A percentile compares a stretch with the other conserved stretches of the same genome.
Evolutionary conservation across 1,284 basidiomycete genomes (phyloP).

Genomic region (Moesziomyces sp.): DNA sequence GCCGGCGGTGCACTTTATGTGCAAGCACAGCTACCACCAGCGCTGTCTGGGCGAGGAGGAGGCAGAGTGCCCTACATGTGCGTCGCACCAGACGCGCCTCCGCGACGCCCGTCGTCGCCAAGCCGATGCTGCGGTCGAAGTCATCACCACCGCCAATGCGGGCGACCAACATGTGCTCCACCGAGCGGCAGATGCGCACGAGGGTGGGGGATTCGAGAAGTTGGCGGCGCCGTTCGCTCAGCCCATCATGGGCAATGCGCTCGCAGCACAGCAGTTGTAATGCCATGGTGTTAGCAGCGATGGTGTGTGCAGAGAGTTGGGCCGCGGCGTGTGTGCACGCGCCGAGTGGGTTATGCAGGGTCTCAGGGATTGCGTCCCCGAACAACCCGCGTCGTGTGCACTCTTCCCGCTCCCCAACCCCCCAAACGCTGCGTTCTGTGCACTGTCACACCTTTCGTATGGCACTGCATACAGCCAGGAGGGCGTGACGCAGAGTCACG

Average conservation of each 20-base stretch:
- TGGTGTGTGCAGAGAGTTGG: constrained; percentile 1
- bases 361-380: neutral
- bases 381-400: constrained; percentile 1
- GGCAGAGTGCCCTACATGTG: constrained; percentile 87
- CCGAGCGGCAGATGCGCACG: neutral
- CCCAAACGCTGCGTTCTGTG: too few relatives aligned
- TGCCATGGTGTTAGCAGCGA: neutral
- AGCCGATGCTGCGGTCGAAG: constrained; percentile 3
- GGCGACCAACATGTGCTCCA: neutral
- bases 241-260: constrained; percentile 32
- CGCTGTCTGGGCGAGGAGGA: constrained; percentile 53
- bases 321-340: constrained; percentile 1
- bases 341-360: constrained; percentile 7
- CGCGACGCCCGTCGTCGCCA: constrained; percentile 74
- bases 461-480: too few relatives aligned
- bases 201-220: constrained; percentile 29
- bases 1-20: constrained; percentile 97
- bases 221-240: constrained; percentile 36
- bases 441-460: too few relatives aligned
- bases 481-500: too few relatives aligned
- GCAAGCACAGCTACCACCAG: constrained; percentile 95
- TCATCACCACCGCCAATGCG: neutral
- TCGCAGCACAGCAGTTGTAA: constrained; percentile 8
- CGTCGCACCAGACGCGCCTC: constrained; percentile 85
- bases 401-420: neutral